Evolutionary conservation across 371 early-diverging fungal genomes (phyloP).

Genomic region (Mortierella sp.): DNA sequence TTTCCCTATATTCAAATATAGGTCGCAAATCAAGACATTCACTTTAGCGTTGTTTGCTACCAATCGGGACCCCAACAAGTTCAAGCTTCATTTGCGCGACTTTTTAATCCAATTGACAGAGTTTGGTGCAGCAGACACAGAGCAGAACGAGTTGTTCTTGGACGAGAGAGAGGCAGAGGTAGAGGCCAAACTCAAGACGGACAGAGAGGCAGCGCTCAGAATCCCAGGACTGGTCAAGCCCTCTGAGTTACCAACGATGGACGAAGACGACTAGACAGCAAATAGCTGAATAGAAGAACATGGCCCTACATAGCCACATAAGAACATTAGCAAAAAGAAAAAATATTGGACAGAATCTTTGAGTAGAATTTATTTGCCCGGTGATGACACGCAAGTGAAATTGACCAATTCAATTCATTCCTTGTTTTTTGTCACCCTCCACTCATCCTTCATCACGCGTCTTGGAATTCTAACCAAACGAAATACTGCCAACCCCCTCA

Average conservation of each 20-base stretch:
- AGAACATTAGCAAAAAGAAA: background rate
- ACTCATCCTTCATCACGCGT: too few species aligned
- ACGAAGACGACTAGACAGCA: conserved; percentile 68
- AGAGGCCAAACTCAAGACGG: conserved; percentile 81
- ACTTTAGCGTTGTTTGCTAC: conserved; percentile 89
- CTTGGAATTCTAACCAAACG: too few species aligned
- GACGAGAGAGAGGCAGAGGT: conserved; percentile 95
- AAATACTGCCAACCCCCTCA: too few species aligned
- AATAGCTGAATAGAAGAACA: background rate
- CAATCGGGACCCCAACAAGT: conserved; percentile 81
- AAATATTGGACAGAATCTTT: background rate
- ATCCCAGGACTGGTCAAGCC: conserved; percentile 99
- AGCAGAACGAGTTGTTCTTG: conserved; percentile 89
- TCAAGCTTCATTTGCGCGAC: conserved; percentile 95
- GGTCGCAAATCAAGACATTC: conserved; percentile 89
- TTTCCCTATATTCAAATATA: conserved; percentile 30
- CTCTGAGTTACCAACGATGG: conserved; percentile 82
- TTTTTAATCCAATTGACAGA: conserved; percentile 93
- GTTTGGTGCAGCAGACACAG: conserved; percentile 55
- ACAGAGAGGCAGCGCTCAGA: conserved; percentile 85
- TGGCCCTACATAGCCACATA: too few species aligned
- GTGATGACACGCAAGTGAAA: too few species aligned
- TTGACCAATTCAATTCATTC: too few species aligned
- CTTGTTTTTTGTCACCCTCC: too few species aligned
- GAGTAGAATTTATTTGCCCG: too few species aligned